These are phyloP conservation scores for Seiridium unicorne DNA, from an alignment of 2,329 filamentous ascomycete species.

Conservation along the genomic window DNA sequence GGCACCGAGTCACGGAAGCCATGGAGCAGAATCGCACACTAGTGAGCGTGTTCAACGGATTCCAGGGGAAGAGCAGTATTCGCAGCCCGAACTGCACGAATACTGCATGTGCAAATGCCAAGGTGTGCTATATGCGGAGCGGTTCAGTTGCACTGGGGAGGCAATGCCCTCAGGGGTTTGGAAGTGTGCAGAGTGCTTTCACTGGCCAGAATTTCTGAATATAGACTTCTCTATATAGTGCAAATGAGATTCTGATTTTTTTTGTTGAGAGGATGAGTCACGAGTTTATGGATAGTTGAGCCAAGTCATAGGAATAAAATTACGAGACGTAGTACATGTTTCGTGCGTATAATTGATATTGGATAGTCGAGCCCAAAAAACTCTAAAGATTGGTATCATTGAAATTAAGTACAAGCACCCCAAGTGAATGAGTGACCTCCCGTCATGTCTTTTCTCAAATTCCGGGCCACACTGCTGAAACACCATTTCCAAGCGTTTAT, in stretches of 20 bases:
- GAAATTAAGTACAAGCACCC: background rate
- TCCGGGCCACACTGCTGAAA: background rate
- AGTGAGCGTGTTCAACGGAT: constrained; percentile 47
- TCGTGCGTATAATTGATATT: no score
- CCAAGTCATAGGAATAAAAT: no score
- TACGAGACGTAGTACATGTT: no score
- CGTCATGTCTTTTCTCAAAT: background rate
- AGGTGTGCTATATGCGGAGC: constrained; percentile 59
- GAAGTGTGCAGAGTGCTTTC: constrained; percentile 34
- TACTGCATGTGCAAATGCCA: constrained; percentile 48
- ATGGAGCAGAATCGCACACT: constrained; percentile 51
- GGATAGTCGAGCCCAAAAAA: background rate
- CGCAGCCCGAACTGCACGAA: constrained; percentile 51
- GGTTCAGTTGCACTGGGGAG: constrained; percentile 50
- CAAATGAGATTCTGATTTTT: background rate
- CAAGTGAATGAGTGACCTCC: background rate
- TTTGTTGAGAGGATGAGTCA: background rate
- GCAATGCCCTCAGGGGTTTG: constrained; percentile 50
- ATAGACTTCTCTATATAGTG: background rate
- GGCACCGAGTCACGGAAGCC: constrained; percentile 55
- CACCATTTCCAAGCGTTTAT: background rate
- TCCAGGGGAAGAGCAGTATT: constrained; percentile 50
- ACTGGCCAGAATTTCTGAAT: constrained; percentile 27
- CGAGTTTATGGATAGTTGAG: no score
- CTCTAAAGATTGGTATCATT: background rate